Base-by-base conservation (phyloP, 2,329 filamentous ascomycete species). In the Colletotrichum trifolii region DNA sequence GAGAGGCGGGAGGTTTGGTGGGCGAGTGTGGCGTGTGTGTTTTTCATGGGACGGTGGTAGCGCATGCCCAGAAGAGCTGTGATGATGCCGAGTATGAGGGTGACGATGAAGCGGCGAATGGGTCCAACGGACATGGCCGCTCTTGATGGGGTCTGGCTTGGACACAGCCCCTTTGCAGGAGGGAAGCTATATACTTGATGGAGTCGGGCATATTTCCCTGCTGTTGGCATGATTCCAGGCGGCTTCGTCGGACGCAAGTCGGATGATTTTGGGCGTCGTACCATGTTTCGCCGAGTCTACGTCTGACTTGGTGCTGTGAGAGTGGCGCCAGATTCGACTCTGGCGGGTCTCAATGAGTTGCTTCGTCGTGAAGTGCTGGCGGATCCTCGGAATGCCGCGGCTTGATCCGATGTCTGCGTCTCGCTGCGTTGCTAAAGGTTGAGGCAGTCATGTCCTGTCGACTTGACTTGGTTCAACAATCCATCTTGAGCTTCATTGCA, bases 1-100 rank as follows among this genome's bases (percentile, higher is more conserved):
- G 58, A 39, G 11, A 34, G 43, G 6, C 39, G 12, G 12, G 46
- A 13, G 13, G 12, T 25, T 9, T 52, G 57, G 0, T 43, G 36
- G 8, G n/a, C 8, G 6, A 60, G 10, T 4, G 9, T 58, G 38
- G 15, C 52, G 2, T 52, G 8, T 35, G 36, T 35, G 33, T 38
- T 62, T 17, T 13, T 42, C n/a, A 64, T 58, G 60, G 69, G 38
- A n/a, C 53, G 66, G 48, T 66, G 66, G 54, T 69, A 71, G 46
- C 71, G 25, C 53, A 64, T 67, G 54, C 67, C 64, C 48, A 65
- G 43, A n/a, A 66, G 46, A 43, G 71, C 48, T 59, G 68, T 66
- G 46, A 67, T 39, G 58, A 71, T 67, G 40, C 71, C 69, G 39
- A 71, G 64, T 34, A 72, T 39, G 56, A 73, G 17, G 34, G 64